Evolutionary conservation across 805 yeast genomes (phyloP).

Genomic region (Pichia exigua): DNA sequence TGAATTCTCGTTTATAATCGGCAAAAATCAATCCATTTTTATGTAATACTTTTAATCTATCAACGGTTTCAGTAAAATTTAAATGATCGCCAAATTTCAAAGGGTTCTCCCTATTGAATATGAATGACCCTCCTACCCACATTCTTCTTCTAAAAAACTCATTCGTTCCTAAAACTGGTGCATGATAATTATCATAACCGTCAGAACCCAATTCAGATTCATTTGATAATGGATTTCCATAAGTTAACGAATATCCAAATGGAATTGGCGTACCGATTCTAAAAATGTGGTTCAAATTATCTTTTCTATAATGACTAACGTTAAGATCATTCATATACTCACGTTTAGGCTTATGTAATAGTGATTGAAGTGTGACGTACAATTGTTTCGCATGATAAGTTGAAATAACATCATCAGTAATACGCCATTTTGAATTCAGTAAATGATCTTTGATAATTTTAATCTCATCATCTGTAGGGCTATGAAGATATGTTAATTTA

Average conservation of each 20-base stretch:
- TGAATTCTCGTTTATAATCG: constrained; percentile 44
- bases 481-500: neutral
- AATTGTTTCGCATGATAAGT: constrained; percentile 22
- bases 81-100: constrained; percentile 32
- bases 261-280: constrained; percentile 24
- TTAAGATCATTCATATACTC: constrained; percentile 13
- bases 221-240: constrained; percentile 50
- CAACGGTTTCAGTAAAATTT: constrained; percentile 47
- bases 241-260: constrained; percentile 59
- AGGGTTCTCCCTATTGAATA: constrained; percentile 28
- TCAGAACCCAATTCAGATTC: constrained; percentile 49
- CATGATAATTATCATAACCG: constrained; percentile 76
- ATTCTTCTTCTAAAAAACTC: constrained; percentile 49
- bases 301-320: neutral
- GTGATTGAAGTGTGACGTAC: constrained; percentile 23
- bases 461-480: constrained; percentile 1
- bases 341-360: constrained; percentile 6
- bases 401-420: constrained; percentile 24
- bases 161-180: constrained; percentile 36
- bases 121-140: constrained; percentile 72
- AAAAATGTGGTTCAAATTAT: constrained; percentile 9
- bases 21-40: constrained; percentile 39
- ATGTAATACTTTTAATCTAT: constrained; percentile 28
- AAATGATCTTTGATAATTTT: constrained; percentile 11
- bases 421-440: constrained; percentile 17